Percentiles rank a stretch among this genome's conserved stretches.
Evolutionary conservation across 805 yeast species (phyloP).

Genomic region (Teunomyces stri): DNA sequence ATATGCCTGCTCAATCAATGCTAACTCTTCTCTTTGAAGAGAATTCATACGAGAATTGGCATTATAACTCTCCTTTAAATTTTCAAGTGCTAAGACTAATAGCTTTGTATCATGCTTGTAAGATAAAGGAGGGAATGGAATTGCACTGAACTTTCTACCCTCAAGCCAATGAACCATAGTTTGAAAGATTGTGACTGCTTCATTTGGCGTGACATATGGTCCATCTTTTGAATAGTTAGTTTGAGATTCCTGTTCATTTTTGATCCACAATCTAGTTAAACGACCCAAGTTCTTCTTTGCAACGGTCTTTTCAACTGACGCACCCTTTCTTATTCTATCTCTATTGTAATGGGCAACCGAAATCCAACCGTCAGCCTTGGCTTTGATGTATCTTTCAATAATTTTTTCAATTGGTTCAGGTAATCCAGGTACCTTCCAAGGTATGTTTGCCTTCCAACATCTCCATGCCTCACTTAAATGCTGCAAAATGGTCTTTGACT

Average conservation of each 20-base stretch:
- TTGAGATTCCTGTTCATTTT: slow-evolving; percentile 89
- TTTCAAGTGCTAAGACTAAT: slow-evolving; percentile 84
- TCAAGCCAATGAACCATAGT: slow-evolving; percentile 93
- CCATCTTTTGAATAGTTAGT: slow-evolving; percentile 76
- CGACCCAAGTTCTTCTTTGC: slow-evolving; percentile 93
- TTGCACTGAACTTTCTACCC: slow-evolving; percentile 74
- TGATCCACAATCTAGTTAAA: slow-evolving; percentile 87
- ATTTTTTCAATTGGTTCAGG: slow-evolving; percentile 88
- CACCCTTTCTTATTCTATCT: slow-evolving; percentile 85
- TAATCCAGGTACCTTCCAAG: slow-evolving; percentile 96
- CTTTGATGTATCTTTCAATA: slow-evolving; percentile 84
- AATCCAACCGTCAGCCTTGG: slow-evolving; percentile 96
- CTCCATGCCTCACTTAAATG: slow-evolving; percentile 98
- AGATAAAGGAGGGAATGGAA: slow-evolving; percentile 89
- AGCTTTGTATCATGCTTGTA: slow-evolving; percentile 93
- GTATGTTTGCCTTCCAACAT: slow-evolving; percentile 98
- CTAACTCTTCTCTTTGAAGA: slow-evolving; percentile 86
- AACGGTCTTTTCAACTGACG: slow-evolving; percentile 89
- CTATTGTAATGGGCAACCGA: slow-evolving; percentile 91
- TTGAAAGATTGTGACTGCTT: slow-evolving; percentile 83
- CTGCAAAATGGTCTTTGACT: slow-evolving; percentile 82
- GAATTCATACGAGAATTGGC: slow-evolving; percentile 74
- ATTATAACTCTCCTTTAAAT: slow-evolving; percentile 72
- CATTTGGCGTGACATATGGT: slow-evolving; percentile 80
- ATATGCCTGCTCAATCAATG: slow-evolving; percentile 91